Percentiles rank a stretch among this genome's conserved stretches.
These are phyloP conservation scores for Lyophyllum semitale DNA, from an alignment of 768 basidiomycete genomes.

Conservation along the genomic window DNA sequence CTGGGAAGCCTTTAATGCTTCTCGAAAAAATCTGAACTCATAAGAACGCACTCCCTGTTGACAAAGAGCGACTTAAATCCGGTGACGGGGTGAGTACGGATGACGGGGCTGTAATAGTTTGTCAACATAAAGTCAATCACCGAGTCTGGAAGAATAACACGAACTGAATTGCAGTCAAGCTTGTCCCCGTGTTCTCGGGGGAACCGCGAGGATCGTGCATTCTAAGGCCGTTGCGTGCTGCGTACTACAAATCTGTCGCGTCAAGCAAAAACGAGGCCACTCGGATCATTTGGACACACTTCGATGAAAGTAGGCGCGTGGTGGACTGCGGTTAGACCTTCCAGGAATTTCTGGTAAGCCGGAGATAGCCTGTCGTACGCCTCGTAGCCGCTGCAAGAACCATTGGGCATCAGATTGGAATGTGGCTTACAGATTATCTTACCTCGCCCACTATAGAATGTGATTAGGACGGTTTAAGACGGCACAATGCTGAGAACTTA, in stretches of 20 bases:
- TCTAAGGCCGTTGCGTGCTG: constrained; percentile 24
- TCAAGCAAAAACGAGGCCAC: background rate
- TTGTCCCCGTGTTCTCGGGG: constrained; percentile 39
- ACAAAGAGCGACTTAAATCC: constrained; percentile 61
- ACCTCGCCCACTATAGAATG: constrained; percentile 40
- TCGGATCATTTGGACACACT: constrained; percentile 18
- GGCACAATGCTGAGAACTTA: constrained; percentile 19
- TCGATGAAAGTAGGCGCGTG: constrained; percentile 43
- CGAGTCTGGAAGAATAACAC: constrained; percentile 10
- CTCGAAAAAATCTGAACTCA: background rate
- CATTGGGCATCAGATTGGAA: background rate
- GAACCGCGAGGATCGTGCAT: constrained; percentile 49
- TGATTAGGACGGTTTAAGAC: background rate
- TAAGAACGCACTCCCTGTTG: constrained; percentile 42
- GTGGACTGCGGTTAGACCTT: constrained; percentile 60
- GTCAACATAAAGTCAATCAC: background rate
- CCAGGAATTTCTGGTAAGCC: constrained; percentile 51
- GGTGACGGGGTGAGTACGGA: constrained; percentile 60
- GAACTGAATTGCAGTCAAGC: constrained; percentile 53
- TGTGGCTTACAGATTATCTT: background rate
- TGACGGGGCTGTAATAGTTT: constrained; percentile 39
- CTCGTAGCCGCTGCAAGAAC: constrained; percentile 48
- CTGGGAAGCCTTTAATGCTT: constrained; percentile 20
- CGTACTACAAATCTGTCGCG: constrained; percentile 25
- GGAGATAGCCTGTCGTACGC: constrained; percentile 67